Evolutionary conservation across 192 early-diverging fungal species (phyloP).

Genomic region (Thamnidium elegans): DNA sequence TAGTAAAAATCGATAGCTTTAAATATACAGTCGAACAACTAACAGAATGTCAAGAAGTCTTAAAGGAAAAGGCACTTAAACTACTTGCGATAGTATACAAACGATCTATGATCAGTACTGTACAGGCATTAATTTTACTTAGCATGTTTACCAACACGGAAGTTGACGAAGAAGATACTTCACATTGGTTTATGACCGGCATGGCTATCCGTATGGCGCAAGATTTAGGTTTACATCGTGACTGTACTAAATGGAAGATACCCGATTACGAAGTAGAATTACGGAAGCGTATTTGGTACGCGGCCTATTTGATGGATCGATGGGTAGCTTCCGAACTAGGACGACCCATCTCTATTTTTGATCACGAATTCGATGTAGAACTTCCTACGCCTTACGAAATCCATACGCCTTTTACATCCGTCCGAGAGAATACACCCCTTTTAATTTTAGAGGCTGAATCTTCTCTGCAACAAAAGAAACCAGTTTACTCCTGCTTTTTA

Average conservation of each 20-base stretch:
- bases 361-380: slow-evolving; percentile 39
- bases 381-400: slow-evolving; percentile 31
- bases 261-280: slow-evolving; percentile 56
- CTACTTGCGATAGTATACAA: slow-evolving; percentile 60
- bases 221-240: slow-evolving; percentile 75
- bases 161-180: slow-evolving; percentile 13
- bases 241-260: slow-evolving; percentile 48
- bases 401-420: not conserved
- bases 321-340: slow-evolving; percentile 44
- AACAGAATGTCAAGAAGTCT: not conserved
- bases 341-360: slow-evolving; percentile 41
- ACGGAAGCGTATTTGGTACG: slow-evolving; percentile 75
- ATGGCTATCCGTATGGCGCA: slow-evolving; percentile 71
- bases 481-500: slow-evolving; percentile 23
- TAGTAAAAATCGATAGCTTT: not conserved
- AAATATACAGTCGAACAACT: not conserved
- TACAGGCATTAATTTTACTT: slow-evolving; percentile 66
- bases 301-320: slow-evolving; percentile 64
- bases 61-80: slow-evolving; percentile 43
- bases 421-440: not conserved
- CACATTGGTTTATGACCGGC: slow-evolving; percentile 26
- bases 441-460: slow-evolving; percentile 10
- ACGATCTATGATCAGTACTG: slow-evolving; percentile 48
- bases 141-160: slow-evolving; percentile 42
- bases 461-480: not conserved